Percentiles rank a stretch among this genome's conserved stretches.
phyloP scores from a whole-genome alignment of 352 stramenopile genomes.

The Aphanomyces invadans region DNA sequence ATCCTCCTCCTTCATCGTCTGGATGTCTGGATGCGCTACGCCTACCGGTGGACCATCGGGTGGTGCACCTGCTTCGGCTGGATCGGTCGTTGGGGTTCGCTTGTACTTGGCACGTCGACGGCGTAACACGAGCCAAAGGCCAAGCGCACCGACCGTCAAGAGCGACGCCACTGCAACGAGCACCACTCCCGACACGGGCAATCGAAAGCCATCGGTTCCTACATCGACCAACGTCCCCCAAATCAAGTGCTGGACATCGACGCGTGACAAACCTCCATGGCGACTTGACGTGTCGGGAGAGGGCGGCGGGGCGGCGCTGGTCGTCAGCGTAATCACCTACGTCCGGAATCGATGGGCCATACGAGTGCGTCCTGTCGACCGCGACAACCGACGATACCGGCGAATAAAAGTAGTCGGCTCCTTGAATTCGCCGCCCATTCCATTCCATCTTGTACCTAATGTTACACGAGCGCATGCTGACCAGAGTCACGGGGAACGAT shows the following conservation, averaged over 20 bases:
- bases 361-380: too few relatives aligned
- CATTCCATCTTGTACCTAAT: conserved; percentile 30
- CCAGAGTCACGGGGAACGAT: too few relatives aligned
- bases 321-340: neutral
- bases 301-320: too few relatives aligned
- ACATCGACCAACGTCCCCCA: neutral
- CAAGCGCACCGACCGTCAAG: neutral
- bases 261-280: too few relatives aligned
- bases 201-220: too few relatives aligned
- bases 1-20: neutral
- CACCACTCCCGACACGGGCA: neutral
- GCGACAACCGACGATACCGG: conserved; percentile 28
- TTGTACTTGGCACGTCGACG: neutral
- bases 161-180: neutral
- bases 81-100: neutral
- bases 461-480: too few relatives aligned
- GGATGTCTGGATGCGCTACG: neutral
- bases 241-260: too few relatives aligned
- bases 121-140: neutral
- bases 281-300: too few relatives aligned
- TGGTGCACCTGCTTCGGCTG: neutral
- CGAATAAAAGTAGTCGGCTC: conserved; percentile 54
- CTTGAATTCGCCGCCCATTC: conserved; percentile 62
- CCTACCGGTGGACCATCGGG: neutral
- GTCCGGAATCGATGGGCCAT: too few relatives aligned